These are phyloP conservation scores for Mucor velutinosus DNA, from an alignment of 371 early-diverging fungal genomes.

Conservation along the genomic window DNA sequence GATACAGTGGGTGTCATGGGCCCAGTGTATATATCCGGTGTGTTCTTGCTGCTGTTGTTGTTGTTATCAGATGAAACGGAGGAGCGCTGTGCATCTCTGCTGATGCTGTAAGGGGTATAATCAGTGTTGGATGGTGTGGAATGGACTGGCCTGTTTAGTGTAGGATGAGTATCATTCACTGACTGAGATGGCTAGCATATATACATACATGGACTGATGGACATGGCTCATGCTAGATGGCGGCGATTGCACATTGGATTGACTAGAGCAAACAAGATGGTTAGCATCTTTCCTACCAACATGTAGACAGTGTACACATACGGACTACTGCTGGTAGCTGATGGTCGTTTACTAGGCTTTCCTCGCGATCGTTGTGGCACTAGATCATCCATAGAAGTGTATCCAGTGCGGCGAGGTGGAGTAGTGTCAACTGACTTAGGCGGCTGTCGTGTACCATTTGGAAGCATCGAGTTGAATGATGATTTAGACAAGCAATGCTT, in stretches of 20 bases:
- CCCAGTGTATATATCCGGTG: background rate
- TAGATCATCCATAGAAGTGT: conserved; percentile 5
- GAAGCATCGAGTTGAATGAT: background rate
- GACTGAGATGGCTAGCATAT: background rate
- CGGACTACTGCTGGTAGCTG: background rate
- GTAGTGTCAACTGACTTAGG: background rate
- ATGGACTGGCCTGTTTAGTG: background rate
- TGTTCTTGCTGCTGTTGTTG: background rate
- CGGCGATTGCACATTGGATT: background rate
- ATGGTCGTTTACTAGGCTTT: background rate
- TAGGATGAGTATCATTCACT: background rate
- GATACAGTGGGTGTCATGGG: background rate
- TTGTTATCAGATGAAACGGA: background rate
- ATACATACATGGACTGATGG: background rate
- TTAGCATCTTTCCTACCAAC: background rate
- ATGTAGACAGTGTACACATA: too few species aligned
- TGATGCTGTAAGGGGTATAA: background rate
- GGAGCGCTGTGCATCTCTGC: background rate
- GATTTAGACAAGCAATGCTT: background rate
- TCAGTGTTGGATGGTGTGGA: background rate
- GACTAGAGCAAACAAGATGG: background rate
- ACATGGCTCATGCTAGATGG: background rate
- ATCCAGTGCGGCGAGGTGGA: background rate
- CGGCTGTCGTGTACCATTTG: background rate
- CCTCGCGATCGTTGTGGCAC: background rate